Percentiles rank a stretch among this genome's conserved stretches.
Evolutionary conservation across 257 asterid genomes (phyloP).

Genomic region (Phtheirospermum japonicum): DNA sequence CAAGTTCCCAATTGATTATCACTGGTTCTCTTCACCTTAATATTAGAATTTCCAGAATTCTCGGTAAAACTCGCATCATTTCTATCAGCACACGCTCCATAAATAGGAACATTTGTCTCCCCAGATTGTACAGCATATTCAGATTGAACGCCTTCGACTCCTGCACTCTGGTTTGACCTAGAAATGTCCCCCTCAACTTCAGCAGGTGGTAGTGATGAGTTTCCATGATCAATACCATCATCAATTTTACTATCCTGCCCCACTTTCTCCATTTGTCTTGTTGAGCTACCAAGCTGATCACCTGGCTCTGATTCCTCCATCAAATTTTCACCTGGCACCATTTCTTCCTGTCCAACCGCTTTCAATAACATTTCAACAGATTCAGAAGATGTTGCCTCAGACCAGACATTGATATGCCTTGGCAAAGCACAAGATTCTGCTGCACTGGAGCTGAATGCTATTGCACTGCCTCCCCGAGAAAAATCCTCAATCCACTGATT

Average conservation of each 20-base stretch:
- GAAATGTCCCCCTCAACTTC: constrained; percentile 38
- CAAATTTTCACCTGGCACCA: constrained; percentile 58
- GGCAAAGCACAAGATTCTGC: constrained; percentile 85
- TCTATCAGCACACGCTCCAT: constrained; percentile 38
- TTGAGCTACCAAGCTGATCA: constrained; percentile 44
- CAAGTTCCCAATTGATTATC: constrained; percentile 34
- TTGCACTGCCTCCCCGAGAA: constrained; percentile 81
- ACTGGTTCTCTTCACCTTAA: constrained; percentile 31
- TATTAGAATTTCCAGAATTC: constrained; percentile 30
- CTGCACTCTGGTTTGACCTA: constrained; percentile 35
- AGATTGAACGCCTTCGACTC: constrained; percentile 25
- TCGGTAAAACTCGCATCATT: constrained; percentile 28
- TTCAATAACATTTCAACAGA: constrained; percentile 95
- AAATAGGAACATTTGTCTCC: constrained; percentile 32
- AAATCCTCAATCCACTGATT: constrained; percentile 98
- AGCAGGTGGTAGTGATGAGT: constrained; percentile 33
- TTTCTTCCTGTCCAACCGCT: constrained; percentile 95
- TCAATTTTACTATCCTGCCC: constrained; percentile 38
- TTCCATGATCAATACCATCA: constrained; percentile 27
- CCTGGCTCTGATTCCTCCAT: constrained; percentile 45
- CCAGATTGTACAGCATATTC: constrained; percentile 33
- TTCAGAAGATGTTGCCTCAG: constrained; percentile 98
- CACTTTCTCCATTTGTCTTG: constrained; percentile 36
- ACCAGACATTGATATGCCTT: constrained; percentile 96
- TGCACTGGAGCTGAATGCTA: constrained; percentile 80